A percentile compares a stretch with the other conserved stretches of the same genome.
phyloP scores from a whole-genome alignment of 78 protist genomes.

The Dictyostelium firmibasis region DNA sequence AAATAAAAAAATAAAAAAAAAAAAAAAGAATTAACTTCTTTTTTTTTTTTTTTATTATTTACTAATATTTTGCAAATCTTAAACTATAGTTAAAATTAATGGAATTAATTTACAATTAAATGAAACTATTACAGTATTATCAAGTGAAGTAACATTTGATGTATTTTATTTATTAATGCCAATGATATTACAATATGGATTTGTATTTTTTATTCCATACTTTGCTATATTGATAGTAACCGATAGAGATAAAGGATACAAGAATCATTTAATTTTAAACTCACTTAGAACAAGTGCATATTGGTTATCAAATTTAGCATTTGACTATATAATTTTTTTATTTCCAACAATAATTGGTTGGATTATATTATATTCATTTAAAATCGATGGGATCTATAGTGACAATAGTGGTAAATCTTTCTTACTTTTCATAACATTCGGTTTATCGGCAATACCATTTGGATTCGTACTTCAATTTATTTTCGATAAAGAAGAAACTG shows the following conservation, averaged over 20 bases:
- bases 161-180: constrained; percentile 3
- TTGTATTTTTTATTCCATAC: constrained; percentile 29
- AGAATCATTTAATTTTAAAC: constrained; percentile 43
- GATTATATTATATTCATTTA: neutral
- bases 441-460: constrained; percentile 31
- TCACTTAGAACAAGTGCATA: constrained; percentile 13
- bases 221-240: constrained; percentile 17
- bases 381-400: constrained; percentile 30
- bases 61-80: no score
- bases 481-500: constrained; percentile 56
- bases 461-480: constrained; percentile 31
- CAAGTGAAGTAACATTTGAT: neutral
- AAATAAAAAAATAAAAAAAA: no score
- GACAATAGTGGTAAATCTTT: constrained; percentile 32
- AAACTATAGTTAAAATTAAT: neutral
- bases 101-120: neutral
- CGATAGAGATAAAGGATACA: constrained; percentile 31
- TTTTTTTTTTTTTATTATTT: no score
- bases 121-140: neutral
- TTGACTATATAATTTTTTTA: neutral
- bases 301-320: neutral
- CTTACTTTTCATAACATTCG: constrained; percentile 24
- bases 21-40: no score
- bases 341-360: neutral
- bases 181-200: constrained; percentile 25